phyloP scores from a whole-genome alignment of 176 grass and related monocot species.

The Oryza officinalis region DNA sequence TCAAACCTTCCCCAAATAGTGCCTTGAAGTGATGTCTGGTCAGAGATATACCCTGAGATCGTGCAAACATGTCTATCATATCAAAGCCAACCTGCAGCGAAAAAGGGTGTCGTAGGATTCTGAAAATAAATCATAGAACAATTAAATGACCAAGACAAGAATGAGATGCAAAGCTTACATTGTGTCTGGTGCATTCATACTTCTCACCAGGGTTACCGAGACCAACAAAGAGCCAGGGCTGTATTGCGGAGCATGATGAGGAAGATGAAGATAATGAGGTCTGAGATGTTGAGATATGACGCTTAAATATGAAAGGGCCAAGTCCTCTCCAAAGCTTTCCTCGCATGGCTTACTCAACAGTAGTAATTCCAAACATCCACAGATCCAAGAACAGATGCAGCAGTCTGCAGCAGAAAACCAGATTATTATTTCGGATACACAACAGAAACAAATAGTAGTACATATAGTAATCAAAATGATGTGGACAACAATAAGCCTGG shows the following conservation, averaged over 20 bases:
- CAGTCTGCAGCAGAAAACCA: background rate
- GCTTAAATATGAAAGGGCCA: background rate
- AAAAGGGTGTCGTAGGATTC: background rate
- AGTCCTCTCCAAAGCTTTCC: constrained; percentile 18
- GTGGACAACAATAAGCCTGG: background rate
- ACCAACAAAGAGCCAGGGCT: constrained; percentile 77
- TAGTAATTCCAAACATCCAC: background rate
- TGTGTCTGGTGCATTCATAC: constrained; percentile 68
- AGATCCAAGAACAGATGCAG: background rate
- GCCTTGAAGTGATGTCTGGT: constrained; percentile 76
- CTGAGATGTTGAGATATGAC: constrained; percentile 10
- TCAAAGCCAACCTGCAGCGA: constrained; percentile 77
- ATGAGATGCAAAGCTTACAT: constrained; percentile 40
- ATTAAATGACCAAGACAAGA: constrained; percentile 17
- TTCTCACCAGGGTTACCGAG: constrained; percentile 90
- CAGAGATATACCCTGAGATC: constrained; percentile 66
- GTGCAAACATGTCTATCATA: constrained; percentile 89
- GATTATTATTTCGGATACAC: background rate
- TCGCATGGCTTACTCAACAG: background rate
- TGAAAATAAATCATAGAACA: background rate
- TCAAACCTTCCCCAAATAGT: constrained; percentile 74
- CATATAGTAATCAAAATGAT: no score
- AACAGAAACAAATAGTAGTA: background rate
- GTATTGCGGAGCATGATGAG: background rate
- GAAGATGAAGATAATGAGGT: constrained; percentile 23